Conservation (phyloP, 148 eudicot genomes). For the Beta vulgaris region DNA sequence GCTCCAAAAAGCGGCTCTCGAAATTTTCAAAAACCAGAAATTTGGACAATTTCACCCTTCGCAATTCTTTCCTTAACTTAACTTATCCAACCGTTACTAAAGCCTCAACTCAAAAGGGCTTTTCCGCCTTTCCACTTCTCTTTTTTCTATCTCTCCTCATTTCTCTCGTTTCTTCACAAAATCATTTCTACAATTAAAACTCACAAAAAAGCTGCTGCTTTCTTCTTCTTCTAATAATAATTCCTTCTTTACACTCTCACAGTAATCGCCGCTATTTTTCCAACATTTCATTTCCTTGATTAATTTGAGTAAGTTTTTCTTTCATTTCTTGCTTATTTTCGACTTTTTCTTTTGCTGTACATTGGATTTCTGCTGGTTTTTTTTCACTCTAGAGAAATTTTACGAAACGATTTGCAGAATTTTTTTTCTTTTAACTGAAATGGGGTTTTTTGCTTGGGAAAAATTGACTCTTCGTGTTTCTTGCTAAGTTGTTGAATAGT, state of each 20-base stretch:
- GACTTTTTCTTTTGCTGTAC: neutral
- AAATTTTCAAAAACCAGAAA: constrained; percentile 7
- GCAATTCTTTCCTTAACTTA: too few relatives aligned
- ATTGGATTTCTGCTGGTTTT: neutral
- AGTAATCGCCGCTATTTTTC: constrained; percentile 11
- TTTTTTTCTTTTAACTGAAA: neutral
- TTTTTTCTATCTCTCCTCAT: neutral
- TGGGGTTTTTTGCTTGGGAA: neutral
- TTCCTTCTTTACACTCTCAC: too few relatives aligned
- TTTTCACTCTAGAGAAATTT: neutral
- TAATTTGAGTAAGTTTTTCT: neutral
- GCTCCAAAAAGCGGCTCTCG: constrained; percentile 27
- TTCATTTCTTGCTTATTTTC: neutral
- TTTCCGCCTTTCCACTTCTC: constrained; percentile 1
- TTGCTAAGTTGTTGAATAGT: neutral
- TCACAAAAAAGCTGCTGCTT: neutral
- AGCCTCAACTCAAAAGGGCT: neutral
- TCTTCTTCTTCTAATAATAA: constrained; percentile 6
- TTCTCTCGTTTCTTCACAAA: neutral
- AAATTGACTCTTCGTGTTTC: neutral
- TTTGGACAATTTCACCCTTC: constrained; percentile 19
- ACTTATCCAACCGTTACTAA: constrained; percentile 17
- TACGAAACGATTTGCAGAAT: neutral
- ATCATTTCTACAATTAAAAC: neutral
- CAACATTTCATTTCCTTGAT: neutral